A percentile compares a stretch with the other conserved stretches of the same genome.
phyloP scores from a whole-genome alignment of 768 basidiomycete species.

The Russula foetens region DNA sequence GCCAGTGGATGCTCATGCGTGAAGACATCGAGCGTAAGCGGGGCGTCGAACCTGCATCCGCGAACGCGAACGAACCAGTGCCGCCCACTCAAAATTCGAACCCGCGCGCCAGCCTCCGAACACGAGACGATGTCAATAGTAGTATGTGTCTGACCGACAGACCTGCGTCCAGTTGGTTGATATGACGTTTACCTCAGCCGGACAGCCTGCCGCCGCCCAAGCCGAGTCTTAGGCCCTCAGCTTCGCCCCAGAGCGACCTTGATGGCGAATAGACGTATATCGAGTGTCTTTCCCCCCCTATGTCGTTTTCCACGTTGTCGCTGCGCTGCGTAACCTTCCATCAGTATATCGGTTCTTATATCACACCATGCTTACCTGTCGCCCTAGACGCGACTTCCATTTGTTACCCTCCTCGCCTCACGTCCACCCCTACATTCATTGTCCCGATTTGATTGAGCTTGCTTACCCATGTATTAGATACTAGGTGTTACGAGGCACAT shows the following conservation, averaged over 20 bases:
- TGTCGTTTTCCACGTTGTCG: not conserved
- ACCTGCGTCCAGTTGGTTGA: not conserved
- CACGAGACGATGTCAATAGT: not conserved
- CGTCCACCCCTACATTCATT: no score
- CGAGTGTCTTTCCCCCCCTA: no score
- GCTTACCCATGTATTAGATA: not conserved
- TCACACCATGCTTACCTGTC: not conserved
- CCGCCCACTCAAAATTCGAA: not conserved
- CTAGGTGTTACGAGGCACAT: not conserved
- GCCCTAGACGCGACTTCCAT: not conserved
- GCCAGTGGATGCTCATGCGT: slow-evolving; percentile 30
- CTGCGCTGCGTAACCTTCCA: not conserved
- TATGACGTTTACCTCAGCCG: not conserved
- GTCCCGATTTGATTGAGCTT: no score
- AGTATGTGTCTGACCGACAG: not conserved
- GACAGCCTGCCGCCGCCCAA: not conserved
- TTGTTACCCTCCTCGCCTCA: not conserved
- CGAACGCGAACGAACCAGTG: not conserved
- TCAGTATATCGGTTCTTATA: not conserved
- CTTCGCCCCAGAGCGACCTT: not conserved
- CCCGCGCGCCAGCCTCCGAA: not conserved
- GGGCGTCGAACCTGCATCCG: not conserved
- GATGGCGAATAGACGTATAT: not conserved
- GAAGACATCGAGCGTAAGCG: slow-evolving; percentile 22
- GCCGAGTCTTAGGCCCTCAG: not conserved